Conservation (phyloP, 1,139 yeast species). For the Fermentozyma sake region DNA sequence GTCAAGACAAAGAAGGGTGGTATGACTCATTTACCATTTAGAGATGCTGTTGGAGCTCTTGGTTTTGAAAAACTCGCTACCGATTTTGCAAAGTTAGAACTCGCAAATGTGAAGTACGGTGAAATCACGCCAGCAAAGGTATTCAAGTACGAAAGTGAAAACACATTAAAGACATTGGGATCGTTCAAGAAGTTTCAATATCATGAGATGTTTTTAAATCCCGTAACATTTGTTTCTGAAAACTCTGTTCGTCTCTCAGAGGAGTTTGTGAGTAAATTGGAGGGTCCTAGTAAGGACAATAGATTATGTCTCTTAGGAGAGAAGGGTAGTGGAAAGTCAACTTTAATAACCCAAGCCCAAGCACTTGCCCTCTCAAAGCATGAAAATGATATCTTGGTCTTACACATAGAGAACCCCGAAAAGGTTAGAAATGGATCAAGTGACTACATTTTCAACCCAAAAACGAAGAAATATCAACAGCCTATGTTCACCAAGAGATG, state of each 20-base stretch:
- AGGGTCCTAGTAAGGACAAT: slow-evolving; percentile 33
- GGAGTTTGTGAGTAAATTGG: slow-evolving; percentile 23
- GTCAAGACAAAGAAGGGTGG: slow-evolving; percentile 35
- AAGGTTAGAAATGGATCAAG: slow-evolving; percentile 64
- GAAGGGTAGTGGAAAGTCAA: slow-evolving; percentile 78
- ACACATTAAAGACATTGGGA: slow-evolving; percentile 38
- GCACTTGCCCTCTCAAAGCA: slow-evolving; percentile 47
- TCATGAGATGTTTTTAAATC: slow-evolving; percentile 56
- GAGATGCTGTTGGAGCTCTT: slow-evolving; percentile 36
- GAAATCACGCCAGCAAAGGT: too few species aligned
- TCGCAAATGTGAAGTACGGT: slow-evolving; percentile 21
- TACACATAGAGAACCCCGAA: slow-evolving; percentile 66
- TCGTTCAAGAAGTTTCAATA: slow-evolving; percentile 62
- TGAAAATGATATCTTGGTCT: slow-evolving; percentile 46
- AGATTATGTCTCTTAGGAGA: slow-evolving; percentile 63
- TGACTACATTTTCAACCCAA: slow-evolving; percentile 58
- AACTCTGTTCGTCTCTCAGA: slow-evolving; percentile 25
- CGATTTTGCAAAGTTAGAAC: slow-evolving; percentile 14
- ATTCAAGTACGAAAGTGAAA: too few species aligned
- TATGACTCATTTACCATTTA: slow-evolving; percentile 40
- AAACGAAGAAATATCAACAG: slow-evolving; percentile 56
- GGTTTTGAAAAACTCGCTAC: slow-evolving; percentile 32
- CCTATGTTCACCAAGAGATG: slow-evolving; percentile 73
- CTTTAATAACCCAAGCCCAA: slow-evolving; percentile 67
- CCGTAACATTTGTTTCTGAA: slow-evolving; percentile 48